Percentiles rank a stretch among this genome's conserved stretches.
Evolutionary conservation across 345 rosid species (phyloP).

Genomic region (Stellera chamaejasme): DNA sequence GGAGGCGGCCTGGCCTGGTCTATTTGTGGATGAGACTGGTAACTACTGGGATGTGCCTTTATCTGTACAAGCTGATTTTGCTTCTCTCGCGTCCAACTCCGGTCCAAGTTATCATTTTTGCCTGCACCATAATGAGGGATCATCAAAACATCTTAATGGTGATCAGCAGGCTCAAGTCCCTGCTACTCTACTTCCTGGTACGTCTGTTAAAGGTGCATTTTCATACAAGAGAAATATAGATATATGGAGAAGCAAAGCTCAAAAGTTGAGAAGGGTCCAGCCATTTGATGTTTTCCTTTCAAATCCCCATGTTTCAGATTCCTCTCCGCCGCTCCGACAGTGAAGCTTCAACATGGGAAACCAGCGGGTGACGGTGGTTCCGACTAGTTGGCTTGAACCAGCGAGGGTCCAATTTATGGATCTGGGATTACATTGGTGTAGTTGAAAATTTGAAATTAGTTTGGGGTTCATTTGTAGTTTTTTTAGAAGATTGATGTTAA

Average conservation of each 20-base stretch:
- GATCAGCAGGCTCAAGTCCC: constrained; percentile 33
- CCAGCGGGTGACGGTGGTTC: too few relatives aligned
- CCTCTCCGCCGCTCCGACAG: too few relatives aligned
- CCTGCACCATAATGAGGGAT: constrained; percentile 52
- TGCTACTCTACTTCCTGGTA: constrained; percentile 57
- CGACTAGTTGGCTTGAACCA: too few relatives aligned
- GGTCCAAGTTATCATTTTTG: constrained; percentile 64
- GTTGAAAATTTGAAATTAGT: too few relatives aligned
- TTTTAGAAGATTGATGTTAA: too few relatives aligned
- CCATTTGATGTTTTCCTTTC: constrained; percentile 76
- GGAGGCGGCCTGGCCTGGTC: constrained; percentile 73
- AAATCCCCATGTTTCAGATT: constrained; percentile 68
- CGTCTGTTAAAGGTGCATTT: constrained; percentile 50
- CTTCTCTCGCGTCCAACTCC: constrained; percentile 58
- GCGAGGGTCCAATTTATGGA: too few relatives aligned
- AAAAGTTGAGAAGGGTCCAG: constrained; percentile 52
- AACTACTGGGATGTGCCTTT: constrained; percentile 86
- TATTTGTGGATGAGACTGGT: constrained; percentile 52
- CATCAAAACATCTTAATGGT: constrained; percentile 31
- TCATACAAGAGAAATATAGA: constrained; percentile 55
- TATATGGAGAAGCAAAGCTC: constrained; percentile 68
- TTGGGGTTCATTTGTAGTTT: too few relatives aligned
- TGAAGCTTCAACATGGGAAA: too few relatives aligned
- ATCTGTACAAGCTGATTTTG: constrained; percentile 56
- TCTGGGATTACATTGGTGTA: too few relatives aligned